Percentiles rank a stretch among this genome's conserved stretches.
Conservation (phyloP, 768 basidiomycete genomes). For the Kwoniella europaea region DNA sequence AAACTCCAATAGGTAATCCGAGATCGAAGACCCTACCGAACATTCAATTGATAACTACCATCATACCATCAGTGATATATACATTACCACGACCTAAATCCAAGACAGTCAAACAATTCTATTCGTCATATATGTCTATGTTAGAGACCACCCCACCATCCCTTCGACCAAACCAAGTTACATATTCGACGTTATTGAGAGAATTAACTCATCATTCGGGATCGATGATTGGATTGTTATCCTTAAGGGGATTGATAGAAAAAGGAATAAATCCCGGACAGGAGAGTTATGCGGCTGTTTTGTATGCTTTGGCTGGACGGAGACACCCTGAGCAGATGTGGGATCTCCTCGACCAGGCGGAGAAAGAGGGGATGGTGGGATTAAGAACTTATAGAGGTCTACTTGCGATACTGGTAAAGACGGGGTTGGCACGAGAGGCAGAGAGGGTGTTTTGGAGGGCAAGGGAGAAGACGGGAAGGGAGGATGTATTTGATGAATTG, state of each 20-base stretch:
- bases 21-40: constrained; percentile 17
- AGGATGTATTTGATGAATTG: constrained; percentile 20
- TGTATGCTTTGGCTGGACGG: constrained; percentile 25
- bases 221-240: constrained; percentile 16
- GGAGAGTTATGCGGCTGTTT: constrained; percentile 17
- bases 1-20: neutral
- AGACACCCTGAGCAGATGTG: constrained; percentile 13
- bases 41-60: constrained; percentile 22
- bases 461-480: constrained; percentile 6
- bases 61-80: constrained; percentile 31
- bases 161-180: constrained; percentile 20
- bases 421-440: constrained; percentile 14
- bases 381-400: constrained; percentile 23
- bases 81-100: constrained; percentile 5
- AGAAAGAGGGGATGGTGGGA: constrained; percentile 13
- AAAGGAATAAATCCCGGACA: constrained; percentile 19
- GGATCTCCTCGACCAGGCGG: constrained; percentile 28
- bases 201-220: constrained; percentile 25
- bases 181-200: constrained; percentile 26
- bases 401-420: constrained; percentile 22
- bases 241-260: constrained; percentile 16
- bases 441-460: constrained; percentile 24
- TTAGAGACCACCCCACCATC: constrained; percentile 17
- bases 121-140: neutral
- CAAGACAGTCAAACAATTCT: constrained; percentile 12